These are phyloP conservation scores for Phaseolus coccineus DNA, from an alignment of 331 rosid species.

Conservation along the genomic window DNA sequence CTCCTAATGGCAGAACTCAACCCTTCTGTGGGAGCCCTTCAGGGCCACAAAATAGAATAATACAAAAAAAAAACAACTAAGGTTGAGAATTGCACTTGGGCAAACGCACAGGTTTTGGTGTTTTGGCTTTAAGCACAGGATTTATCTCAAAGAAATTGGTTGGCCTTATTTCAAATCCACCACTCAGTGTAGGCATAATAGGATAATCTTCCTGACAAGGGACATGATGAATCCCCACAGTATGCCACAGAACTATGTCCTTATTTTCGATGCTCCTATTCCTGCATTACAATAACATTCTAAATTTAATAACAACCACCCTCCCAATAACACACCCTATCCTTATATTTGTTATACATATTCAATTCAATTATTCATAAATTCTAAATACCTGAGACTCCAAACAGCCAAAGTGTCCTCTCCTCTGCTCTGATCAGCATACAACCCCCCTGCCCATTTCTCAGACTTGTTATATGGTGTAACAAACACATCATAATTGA, in stretches of 20 bases:
- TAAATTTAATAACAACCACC: background rate
- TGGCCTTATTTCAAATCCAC: constrained; percentile 74
- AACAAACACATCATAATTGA: constrained; percentile 61
- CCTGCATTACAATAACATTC: constrained; percentile 36
- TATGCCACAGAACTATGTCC: constrained; percentile 73
- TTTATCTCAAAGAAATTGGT: constrained; percentile 72
- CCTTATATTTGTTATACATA: no score
- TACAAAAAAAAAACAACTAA: background rate
- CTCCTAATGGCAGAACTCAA: no score
- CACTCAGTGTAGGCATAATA: constrained; percentile 63
- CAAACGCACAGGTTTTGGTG: constrained; percentile 17
- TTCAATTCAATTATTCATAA: background rate
- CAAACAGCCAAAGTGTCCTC: constrained; percentile 68
- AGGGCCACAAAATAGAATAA: no score
- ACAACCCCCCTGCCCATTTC: constrained; percentile 62
- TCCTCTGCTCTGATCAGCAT: constrained; percentile 64
- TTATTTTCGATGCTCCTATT: constrained; percentile 63
- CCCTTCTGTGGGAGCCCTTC: no score
- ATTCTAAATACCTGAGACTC: constrained; percentile 44
- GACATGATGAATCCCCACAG: constrained; percentile 65
- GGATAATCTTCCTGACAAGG: constrained; percentile 75
- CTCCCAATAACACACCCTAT: background rate
- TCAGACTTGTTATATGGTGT: constrained; percentile 71
- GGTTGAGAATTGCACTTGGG: constrained; percentile 47
- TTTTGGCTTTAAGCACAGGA: constrained; percentile 58